These are phyloP conservation scores for Wickerhamomyces mucosus DNA, from an alignment of 805 yeast species.

Conservation along the genomic window DNA sequence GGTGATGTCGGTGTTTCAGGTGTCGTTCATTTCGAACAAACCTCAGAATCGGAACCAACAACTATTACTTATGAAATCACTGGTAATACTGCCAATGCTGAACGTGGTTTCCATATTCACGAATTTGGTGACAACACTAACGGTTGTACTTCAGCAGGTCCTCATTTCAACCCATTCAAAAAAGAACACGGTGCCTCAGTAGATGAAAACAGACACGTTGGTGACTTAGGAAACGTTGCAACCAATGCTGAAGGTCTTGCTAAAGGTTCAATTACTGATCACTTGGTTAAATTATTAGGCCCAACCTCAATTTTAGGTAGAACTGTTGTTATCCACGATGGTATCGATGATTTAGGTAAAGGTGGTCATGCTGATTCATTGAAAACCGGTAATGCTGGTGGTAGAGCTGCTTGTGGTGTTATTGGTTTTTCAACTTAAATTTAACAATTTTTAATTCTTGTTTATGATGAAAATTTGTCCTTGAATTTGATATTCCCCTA, in stretches of 20 bases:
- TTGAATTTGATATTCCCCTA: too few relatives aligned
- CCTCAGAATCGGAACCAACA: conserved; percentile 70
- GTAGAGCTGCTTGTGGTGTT: conserved; percentile 98
- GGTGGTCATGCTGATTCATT: conserved; percentile 87
- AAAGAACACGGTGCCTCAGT: conserved; percentile 90
- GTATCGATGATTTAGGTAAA: conserved; percentile 89
- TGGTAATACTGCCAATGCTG: conserved; percentile 83
- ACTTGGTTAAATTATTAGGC: conserved; percentile 73
- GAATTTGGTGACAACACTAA: conserved; percentile 98
- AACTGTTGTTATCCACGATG: conserved; percentile 90
- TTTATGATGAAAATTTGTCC: too few relatives aligned
- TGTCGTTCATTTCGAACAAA: conserved; percentile 79
- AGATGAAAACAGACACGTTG: conserved; percentile 76
- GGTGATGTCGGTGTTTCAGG: conserved; percentile 92
- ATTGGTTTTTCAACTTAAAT: conserved; percentile 45
- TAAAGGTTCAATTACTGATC: conserved; percentile 79
- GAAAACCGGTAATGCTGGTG: conserved; percentile 97
- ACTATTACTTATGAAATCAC: conserved; percentile 79
- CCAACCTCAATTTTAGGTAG: conserved; percentile 86
- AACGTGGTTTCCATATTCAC: conserved; percentile 97
- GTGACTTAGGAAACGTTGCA: conserved; percentile 91
- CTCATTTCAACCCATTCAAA: conserved; percentile 89
- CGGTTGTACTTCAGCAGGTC: conserved; percentile 98
- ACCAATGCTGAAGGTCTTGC: conserved; percentile 87
- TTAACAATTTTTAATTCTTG: not conserved